Percentiles rank a stretch among this genome's conserved stretches.
Conservation (phyloP, 441 rosid genomes). For the Pelargonium myrrhifolium region DNA sequence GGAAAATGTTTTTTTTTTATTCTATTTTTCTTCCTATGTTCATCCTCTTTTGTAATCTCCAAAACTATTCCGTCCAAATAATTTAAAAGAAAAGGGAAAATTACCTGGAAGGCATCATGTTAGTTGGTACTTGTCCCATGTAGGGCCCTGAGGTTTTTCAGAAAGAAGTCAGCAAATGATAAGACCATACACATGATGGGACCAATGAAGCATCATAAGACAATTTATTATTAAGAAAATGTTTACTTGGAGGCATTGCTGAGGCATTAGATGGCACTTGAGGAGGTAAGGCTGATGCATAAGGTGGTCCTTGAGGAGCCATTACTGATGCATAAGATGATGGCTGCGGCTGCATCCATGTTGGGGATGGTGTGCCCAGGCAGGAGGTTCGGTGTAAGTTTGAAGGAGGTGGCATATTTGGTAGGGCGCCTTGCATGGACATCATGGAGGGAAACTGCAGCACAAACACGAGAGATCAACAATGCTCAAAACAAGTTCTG, state of each 20-base stretch:
- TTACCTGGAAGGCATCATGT: conserved; percentile 41
- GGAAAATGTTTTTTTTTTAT: no score
- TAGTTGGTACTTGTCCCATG: conserved; percentile 35
- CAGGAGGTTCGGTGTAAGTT: conserved; percentile 36
- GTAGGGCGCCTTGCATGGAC: conserved; percentile 58
- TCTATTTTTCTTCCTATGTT: no score
- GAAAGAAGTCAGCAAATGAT: conserved; percentile 17
- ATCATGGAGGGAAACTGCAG: conserved; percentile 74
- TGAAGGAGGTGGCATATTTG: conserved; percentile 39
- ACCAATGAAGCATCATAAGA: background rate
- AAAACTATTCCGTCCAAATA: background rate
- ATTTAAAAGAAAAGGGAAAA: conserved; percentile 12
- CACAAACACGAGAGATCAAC: conserved; percentile 12
- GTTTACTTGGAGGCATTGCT: conserved; percentile 19
- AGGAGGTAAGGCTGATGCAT: conserved; percentile 11
- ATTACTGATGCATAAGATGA: conserved; percentile 39
- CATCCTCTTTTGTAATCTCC: background rate
- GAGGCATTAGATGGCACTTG: conserved; percentile 33
- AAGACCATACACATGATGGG: background rate
- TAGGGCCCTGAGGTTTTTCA: conserved; percentile 35
- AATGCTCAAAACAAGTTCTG: background rate
- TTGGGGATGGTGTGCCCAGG: conserved; percentile 34
- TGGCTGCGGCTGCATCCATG: conserved; percentile 52
- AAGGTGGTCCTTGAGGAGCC: conserved; percentile 33
- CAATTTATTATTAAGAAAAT: conserved; percentile 18